phyloP scores from a whole-genome alignment of 2,329 filamentous ascomycete genomes.

The Colletotrichum siamense region DNA sequence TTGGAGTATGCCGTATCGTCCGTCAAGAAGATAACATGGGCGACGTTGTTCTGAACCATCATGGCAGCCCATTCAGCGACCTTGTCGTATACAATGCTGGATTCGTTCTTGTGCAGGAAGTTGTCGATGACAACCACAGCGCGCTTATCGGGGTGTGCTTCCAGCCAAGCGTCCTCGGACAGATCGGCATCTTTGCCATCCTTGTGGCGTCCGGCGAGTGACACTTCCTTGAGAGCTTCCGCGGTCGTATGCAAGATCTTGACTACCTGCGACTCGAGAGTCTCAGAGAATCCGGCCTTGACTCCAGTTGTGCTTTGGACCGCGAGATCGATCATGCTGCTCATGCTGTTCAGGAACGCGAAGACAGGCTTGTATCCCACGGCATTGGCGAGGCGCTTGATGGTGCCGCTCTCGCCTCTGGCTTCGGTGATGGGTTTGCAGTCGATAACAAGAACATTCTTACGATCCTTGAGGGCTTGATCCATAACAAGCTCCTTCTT shows the following conservation, averaged over 20 bases:
- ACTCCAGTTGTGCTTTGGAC: slow-evolving; percentile 93
- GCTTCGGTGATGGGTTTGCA: slow-evolving; percentile 94
- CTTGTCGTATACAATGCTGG: slow-evolving; percentile 74
- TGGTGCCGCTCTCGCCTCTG: slow-evolving; percentile 84
- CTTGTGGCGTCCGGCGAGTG: slow-evolving; percentile 72
- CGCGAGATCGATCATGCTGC: slow-evolving; percentile 89
- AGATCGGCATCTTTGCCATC: slow-evolving; percentile 75
- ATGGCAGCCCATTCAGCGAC: slow-evolving; percentile 89
- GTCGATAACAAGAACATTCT: slow-evolving; percentile 84
- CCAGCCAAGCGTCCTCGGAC: slow-evolving; percentile 85
- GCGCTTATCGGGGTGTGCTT: slow-evolving; percentile 83
- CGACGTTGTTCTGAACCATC: slow-evolving; percentile 84
- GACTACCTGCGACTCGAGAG: slow-evolving; percentile 83
- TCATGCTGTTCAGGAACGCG: slow-evolving; percentile 94
- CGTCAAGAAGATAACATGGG: slow-evolving; percentile 93
- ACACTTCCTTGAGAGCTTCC: slow-evolving; percentile 78
- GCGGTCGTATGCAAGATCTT: slow-evolving; percentile 90
- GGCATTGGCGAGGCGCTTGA: slow-evolving; percentile 78
- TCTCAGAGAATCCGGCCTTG: slow-evolving; percentile 94
- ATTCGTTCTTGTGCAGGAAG: slow-evolving; percentile 80
- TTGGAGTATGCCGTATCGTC: slow-evolving; percentile 90
- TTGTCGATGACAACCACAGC: slow-evolving; percentile 91
- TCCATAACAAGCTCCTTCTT: slow-evolving; percentile 89
- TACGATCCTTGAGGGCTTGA: slow-evolving; percentile 77
- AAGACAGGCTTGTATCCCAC: slow-evolving; percentile 95